These are phyloP conservation scores for Tephrocybe sp. DNA, from an alignment of 768 basidiomycete genomes.

Conservation along the genomic window DNA sequence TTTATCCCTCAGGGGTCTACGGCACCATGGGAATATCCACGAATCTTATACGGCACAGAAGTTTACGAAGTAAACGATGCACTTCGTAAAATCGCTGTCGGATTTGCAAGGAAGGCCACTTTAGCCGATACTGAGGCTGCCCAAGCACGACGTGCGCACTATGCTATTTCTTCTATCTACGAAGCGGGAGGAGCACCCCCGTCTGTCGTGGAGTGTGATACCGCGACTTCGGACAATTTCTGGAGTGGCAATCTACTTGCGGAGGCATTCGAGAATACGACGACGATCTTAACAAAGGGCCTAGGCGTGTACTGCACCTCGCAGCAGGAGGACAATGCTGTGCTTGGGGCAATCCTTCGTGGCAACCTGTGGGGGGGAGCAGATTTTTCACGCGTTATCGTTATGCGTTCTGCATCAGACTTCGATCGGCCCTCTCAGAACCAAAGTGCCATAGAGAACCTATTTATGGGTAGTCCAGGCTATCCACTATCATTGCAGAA, in stretches of 20 bases:
- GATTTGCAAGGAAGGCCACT: conserved; percentile 3
- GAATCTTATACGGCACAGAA: conserved; percentile 10
- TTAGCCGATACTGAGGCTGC: conserved; percentile 8
- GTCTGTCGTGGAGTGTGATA: conserved; percentile 14
- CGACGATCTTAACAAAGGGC: conserved; percentile 12
- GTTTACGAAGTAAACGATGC: conserved; percentile 15
- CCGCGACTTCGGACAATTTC: conserved; percentile 14
- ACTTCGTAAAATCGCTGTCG: conserved; percentile 10
- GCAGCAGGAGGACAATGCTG: conserved; percentile 16
- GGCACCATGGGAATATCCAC: conserved; percentile 12
- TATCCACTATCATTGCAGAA: conserved; percentile 10
- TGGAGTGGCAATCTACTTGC: conserved; percentile 11
- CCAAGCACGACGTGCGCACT: conserved; percentile 4
- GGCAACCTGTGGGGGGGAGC: conserved; percentile 7
- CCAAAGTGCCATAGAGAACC: conserved; percentile 11
- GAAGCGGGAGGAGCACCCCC: conserved; percentile 9
- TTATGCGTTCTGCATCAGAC: conserved; percentile 13
- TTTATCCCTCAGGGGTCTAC: conserved; percentile 11
- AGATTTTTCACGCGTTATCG: conserved; percentile 7
- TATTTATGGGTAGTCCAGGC: conserved; percentile 6
- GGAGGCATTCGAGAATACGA: conserved; percentile 15
- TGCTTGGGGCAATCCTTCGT: conserved; percentile 7
- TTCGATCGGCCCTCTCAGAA: conserved; percentile 14
- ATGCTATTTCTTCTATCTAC: conserved; percentile 1
- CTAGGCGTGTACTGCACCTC: conserved; percentile 13